Percentiles rank a stretch among this genome's conserved stretches.
These are phyloP conservation scores for Linderniella brevidens DNA, from an alignment of 257 asterid genomes.

Conservation along the genomic window DNA sequence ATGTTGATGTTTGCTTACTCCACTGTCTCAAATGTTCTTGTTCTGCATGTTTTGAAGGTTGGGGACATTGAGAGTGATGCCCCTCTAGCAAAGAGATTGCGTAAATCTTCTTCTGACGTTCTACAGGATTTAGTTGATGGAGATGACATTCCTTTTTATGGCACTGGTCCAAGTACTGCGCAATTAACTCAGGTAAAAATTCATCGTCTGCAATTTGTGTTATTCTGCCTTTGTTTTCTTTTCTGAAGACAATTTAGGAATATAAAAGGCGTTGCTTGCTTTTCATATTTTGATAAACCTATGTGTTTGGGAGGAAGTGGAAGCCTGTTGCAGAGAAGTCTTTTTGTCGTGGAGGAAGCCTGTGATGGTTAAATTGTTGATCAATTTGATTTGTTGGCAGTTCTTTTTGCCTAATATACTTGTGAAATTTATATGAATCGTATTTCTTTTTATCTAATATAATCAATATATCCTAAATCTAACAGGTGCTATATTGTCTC, in stretches of 20 bases:
- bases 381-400: too few species aligned
- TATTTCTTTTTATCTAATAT: too few species aligned
- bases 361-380: too few species aligned
- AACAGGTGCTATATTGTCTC: too few species aligned
- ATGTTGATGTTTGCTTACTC: too few species aligned
- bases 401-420: too few species aligned
- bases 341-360: too few species aligned
- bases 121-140: slow-evolving; percentile 65
- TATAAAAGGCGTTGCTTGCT: neutral
- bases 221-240: slow-evolving; percentile 6
- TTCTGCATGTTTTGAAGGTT: slow-evolving; percentile 31
- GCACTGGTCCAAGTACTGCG: slow-evolving; percentile 61
- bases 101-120: slow-evolving; percentile 75
- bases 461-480: too few species aligned
- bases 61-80: slow-evolving; percentile 83
- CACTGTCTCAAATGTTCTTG: slow-evolving; percentile 5
- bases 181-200: slow-evolving; percentile 60
- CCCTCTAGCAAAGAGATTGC: slow-evolving; percentile 57
- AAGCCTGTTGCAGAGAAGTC: too few species aligned
- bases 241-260: neutral
- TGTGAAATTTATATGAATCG: too few species aligned
- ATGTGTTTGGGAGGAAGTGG: too few species aligned
- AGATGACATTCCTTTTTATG: slow-evolving; percentile 81
- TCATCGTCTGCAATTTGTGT: slow-evolving; percentile 10
- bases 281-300: too few species aligned